These are phyloP conservation scores for Cyanodermella asteris DNA, from an alignment of 2,329 filamentous ascomycete genomes.

Conservation along the genomic window DNA sequence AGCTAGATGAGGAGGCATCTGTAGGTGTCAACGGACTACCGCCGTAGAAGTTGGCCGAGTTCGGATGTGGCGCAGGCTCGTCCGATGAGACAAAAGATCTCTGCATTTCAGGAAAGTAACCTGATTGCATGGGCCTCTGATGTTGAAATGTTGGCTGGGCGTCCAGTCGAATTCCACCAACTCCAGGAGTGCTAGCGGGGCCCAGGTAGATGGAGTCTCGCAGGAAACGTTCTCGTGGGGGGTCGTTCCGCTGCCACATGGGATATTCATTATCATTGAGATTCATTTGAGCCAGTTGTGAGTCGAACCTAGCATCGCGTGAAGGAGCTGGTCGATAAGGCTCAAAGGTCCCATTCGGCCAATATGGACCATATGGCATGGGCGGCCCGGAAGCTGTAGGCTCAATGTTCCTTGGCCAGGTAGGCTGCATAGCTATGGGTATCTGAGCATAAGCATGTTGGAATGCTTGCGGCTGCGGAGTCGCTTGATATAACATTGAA, in stretches of 20 bases:
- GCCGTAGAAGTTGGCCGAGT: too few relatives aligned
- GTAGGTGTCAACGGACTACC: conserved; percentile 14
- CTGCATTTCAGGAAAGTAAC: too few relatives aligned
- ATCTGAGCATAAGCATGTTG: conserved; percentile 25
- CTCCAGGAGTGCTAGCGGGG: neutral
- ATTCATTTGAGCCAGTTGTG: conserved; percentile 5
- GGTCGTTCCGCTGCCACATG: neutral
- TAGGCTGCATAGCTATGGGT: conserved; percentile 36
- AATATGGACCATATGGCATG: conserved; percentile 38
- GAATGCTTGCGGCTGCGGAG: conserved; percentile 21
- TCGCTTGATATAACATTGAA: conserved; percentile 37
- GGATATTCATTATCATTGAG: neutral
- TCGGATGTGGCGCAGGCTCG: too few relatives aligned
- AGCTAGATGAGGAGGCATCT: conserved; percentile 7
- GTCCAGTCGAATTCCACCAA: neutral
- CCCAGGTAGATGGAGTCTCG: neutral
- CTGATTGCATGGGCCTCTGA: neutral
- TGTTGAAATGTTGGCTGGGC: neutral
- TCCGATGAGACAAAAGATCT: too few relatives aligned
- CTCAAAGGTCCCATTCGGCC: conserved; percentile 39
- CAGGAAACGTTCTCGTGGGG: neutral
- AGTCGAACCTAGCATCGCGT: conserved; percentile 27
- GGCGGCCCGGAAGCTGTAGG: conserved; percentile 35
- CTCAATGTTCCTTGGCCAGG: conserved; percentile 33
- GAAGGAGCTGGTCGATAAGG: conserved; percentile 37